Percentiles rank a stretch among this genome's conserved stretches.
Conservation (phyloP, 768 basidiomycete species). For the Trametes cingulata region DNA sequence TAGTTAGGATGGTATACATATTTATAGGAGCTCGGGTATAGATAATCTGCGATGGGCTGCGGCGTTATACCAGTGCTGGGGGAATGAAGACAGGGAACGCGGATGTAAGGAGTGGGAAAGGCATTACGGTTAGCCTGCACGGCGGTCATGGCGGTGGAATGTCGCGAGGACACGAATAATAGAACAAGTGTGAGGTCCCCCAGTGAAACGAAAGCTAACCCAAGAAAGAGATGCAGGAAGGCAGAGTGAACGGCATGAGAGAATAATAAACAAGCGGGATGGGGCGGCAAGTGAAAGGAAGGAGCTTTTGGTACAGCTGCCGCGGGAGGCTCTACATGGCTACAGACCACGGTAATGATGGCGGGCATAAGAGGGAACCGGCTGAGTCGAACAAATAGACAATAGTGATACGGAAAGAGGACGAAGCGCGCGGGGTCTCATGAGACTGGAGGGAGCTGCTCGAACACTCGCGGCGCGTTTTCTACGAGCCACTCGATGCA, state of each 20-base stretch:
- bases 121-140: background rate
- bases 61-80: background rate
- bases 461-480: conserved; percentile 65
- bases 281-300: conserved; percentile 20
- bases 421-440: background rate
- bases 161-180: background rate
- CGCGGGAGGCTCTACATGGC: conserved; percentile 25
- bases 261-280: conserved; percentile 20
- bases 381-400: conserved; percentile 15
- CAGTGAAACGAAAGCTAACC: background rate
- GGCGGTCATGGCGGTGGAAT: background rate
- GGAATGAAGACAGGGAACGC: background rate
- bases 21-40: conserved; percentile 21
- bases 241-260: background rate
- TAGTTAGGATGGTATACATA: conserved; percentile 23
- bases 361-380: background rate
- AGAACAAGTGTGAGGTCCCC: conserved; percentile 11
- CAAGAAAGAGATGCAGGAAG: background rate
- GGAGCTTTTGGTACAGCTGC: conserved; percentile 29
- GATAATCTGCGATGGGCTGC: conserved; percentile 13
- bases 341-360: conserved; percentile 12
- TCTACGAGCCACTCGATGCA: conserved; percentile 95
- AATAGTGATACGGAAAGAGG: conserved; percentile 17
- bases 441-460: conserved; percentile 11
- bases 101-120: background rate